These are phyloP conservation scores for Brassica nigra DNA, from an alignment of 345 rosid species.

Conservation along the genomic window DNA sequence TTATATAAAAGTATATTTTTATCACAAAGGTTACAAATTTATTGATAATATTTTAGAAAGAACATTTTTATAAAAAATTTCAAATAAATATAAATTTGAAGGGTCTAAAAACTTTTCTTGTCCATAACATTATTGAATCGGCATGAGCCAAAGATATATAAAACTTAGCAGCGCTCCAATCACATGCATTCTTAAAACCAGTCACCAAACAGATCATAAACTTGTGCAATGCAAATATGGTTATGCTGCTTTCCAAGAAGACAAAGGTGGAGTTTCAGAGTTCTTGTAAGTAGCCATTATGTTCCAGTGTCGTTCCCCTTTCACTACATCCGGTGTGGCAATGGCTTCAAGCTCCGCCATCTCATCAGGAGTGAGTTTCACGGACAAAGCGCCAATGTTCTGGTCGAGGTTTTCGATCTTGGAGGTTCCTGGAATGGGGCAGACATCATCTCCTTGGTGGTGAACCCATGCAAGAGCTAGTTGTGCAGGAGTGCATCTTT, in stretches of 20 bases:
- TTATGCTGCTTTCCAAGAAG: constrained; percentile 51
- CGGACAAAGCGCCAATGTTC: constrained; percentile 59
- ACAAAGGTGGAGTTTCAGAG: constrained; percentile 57
- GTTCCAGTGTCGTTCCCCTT: constrained; percentile 46
- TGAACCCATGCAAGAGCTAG: constrained; percentile 6
- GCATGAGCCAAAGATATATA: neutral
- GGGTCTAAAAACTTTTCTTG: neutral
- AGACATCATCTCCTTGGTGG: constrained; percentile 37
- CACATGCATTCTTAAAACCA: neutral
- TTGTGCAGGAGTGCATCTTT: constrained; percentile 42
- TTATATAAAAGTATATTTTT: too few species aligned
- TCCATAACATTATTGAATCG: neutral
- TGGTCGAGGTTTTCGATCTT: constrained; percentile 62
- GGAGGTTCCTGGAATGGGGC: constrained; percentile 68
- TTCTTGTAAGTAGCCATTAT: constrained; percentile 29
- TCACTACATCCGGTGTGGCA: constrained; percentile 44
- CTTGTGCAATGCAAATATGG: neutral
- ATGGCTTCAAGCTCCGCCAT: constrained; percentile 59
- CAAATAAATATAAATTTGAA: too few species aligned
- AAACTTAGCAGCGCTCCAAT: neutral
- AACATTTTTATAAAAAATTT: too few species aligned
- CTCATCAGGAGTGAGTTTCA: constrained; percentile 58
- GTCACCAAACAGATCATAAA: neutral
- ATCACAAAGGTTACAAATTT: neutral
- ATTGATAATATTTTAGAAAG: neutral